Base-by-base conservation (phyloP, 495 filamentous ascomycete species). In the Antarctomyces pellizariae region DNA sequence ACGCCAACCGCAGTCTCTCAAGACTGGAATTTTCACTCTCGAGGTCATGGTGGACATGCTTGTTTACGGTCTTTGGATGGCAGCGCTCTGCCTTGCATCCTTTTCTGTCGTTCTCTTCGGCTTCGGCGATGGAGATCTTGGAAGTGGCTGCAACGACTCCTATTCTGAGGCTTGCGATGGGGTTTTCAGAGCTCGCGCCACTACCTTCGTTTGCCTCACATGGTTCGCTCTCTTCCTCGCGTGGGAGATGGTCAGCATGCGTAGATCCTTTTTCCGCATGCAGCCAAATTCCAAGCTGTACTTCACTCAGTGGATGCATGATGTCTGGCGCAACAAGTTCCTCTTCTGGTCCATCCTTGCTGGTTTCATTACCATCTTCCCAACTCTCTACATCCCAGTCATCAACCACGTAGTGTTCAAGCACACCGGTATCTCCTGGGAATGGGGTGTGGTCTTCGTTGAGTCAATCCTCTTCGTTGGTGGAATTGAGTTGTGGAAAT, bases 211-310 rank as follows among this genome's bases (percentile, higher is more conserved):
- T 3, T 66, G 66, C 18, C 48, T 79, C 29, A 78, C 74, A 2
- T 77, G 71, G 69, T 71, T 75, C 34, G 65, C 71, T 2, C 56
- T 76, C 8, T 71, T 77, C 48, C 54, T 73, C 13, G 72, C 72
- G 2, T 75, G 72, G 71, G 69, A 75, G 42, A 69, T 73, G 57
- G 57, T 74, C 16, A 50, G 73, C 36, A 54, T 75, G 36, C 67
- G 69, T 3, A 62, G 64, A 23, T 64, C 57, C 27, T 67, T 78
- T 45, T 78, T 76, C 54, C 48, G 53, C 27, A 71, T 72, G 64
- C 58, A 67, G 34, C 59, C 67, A 4, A 51, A 47, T 18, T 59
- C 53, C 24, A 57, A 52, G 34, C 43, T 36, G 15, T 54, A 54
- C 38, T 59, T 52, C 26, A 64, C 59, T 12, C 54, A 63, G 34